These are phyloP conservation scores for Fusarium equiseti DNA, from an alignment of 2,329 filamentous ascomycete genomes.

Conservation along the genomic window DNA sequence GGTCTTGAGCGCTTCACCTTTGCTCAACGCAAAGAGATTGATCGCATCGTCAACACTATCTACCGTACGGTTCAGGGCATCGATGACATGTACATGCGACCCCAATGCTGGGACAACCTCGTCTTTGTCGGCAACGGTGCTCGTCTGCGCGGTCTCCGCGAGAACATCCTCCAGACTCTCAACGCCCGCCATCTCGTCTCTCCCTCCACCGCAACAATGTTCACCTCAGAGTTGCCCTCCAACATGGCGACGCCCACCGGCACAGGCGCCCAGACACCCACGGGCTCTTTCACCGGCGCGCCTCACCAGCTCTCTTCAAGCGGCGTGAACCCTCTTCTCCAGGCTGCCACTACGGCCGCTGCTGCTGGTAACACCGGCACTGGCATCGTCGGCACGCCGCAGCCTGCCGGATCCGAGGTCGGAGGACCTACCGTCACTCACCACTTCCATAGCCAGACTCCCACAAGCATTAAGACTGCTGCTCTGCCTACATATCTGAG, in stretches of 20 bases:
- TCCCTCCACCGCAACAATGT: slow-evolving; percentile 93
- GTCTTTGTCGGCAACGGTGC: slow-evolving; percentile 92
- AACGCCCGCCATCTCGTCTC: slow-evolving; percentile 88
- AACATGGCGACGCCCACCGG: slow-evolving; percentile 91
- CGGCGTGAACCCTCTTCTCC: slow-evolving; percentile 88
- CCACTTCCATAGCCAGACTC: slow-evolving; percentile 76
- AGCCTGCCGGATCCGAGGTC: slow-evolving; percentile 55
- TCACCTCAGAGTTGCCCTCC: slow-evolving; percentile 95
- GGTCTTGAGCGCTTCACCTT: slow-evolving; percentile 81
- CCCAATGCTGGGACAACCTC: slow-evolving; percentile 90
- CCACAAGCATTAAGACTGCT: slow-evolving; percentile 84
- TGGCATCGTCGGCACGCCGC: slow-evolving; percentile 53
- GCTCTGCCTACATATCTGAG: slow-evolving; percentile 86
- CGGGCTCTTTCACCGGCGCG: slow-evolving; percentile 67
- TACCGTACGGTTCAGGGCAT: slow-evolving; percentile 86
- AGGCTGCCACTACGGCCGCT: slow-evolving; percentile 85
- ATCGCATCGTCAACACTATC: slow-evolving; percentile 85
- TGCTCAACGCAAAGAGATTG: slow-evolving; percentile 77
- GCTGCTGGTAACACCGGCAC: slow-evolving; percentile 61
- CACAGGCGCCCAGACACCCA: slow-evolving; percentile 92
- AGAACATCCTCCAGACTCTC: slow-evolving; percentile 85
- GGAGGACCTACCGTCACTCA: slow-evolving; percentile 55
- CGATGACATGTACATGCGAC: slow-evolving; percentile 85
- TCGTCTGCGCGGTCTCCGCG: slow-evolving; percentile 81
- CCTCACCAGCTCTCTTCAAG: slow-evolving; percentile 67